Evolutionary conservation across 1,284 basidiomycete genomes (phyloP).

Genomic region (Afroboletus lepidellus): DNA sequence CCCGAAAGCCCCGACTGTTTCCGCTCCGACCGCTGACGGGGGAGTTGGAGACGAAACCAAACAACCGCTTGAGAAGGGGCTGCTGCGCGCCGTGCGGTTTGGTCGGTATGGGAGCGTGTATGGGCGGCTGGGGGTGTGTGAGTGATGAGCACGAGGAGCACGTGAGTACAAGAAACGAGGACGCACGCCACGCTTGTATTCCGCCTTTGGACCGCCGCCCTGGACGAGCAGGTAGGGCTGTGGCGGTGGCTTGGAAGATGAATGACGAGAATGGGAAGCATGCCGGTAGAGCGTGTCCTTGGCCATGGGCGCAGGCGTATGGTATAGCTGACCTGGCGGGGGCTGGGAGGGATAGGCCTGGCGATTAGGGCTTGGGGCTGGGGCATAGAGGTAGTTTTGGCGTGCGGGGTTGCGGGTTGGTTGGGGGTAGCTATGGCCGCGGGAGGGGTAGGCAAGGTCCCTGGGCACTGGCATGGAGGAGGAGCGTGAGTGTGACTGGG

Average conservation of each 20-base stretch:
- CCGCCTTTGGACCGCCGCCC: slow-evolving; percentile 30
- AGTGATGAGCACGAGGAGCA: slow-evolving; percentile 16
- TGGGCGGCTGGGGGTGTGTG: slow-evolving; percentile 17
- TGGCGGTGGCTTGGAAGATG: slow-evolving; percentile 22
- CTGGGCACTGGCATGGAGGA: slow-evolving; percentile 11
- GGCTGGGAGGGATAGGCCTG: slow-evolving; percentile 27
- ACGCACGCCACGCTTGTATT: slow-evolving; percentile 35
- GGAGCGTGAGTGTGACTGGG: slow-evolving; percentile 28
- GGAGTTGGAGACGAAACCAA: slow-evolving; percentile 30
- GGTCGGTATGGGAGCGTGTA: slow-evolving; percentile 32
- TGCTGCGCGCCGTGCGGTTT: slow-evolving; percentile 31
- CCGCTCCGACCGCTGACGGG: slow-evolving; percentile 29
- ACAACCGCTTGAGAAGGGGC: slow-evolving; percentile 32
- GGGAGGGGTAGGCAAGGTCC: slow-evolving; percentile 19
- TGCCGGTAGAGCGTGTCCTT: slow-evolving; percentile 22
- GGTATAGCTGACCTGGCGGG: slow-evolving; percentile 32
- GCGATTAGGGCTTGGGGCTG: slow-evolving; percentile 18
- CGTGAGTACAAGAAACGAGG: slow-evolving; percentile 6
- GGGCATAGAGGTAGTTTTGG: slow-evolving; percentile 20
- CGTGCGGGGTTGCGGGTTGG: slow-evolving; percentile 19
- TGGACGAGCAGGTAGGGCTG: slow-evolving; percentile 30
- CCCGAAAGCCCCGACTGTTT: slow-evolving; percentile 28
- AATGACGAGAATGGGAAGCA: slow-evolving; percentile 23
- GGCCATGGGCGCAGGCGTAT: slow-evolving; percentile 13
- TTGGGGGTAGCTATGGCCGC: slow-evolving; percentile 16